phyloP scores from a whole-genome alignment of 441 rosid species.

The Cnidoscolus chayamansa region DNA sequence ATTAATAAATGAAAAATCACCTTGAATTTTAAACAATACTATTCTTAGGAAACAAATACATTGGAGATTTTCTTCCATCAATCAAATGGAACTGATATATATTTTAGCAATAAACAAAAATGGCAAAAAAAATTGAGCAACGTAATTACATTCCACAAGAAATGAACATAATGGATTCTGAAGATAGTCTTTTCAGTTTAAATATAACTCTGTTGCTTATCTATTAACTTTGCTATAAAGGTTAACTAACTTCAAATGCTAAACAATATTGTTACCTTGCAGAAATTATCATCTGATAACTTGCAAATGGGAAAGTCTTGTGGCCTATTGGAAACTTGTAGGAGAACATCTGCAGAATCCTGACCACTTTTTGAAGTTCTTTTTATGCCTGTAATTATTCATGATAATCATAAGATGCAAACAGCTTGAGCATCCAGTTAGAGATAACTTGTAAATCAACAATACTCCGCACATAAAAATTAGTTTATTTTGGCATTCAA shows the following conservation, averaged over 20 bases:
- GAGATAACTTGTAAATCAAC: neutral
- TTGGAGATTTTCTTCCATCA: neutral
- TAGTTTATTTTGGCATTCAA: neutral
- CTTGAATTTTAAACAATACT: neutral
- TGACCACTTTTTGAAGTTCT: conserved; percentile 25
- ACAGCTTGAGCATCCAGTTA: neutral
- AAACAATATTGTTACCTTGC: conserved; percentile 19
- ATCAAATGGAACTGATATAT: neutral
- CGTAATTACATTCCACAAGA: neutral
- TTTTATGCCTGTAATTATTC: conserved; percentile 36
- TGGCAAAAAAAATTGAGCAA: neutral
- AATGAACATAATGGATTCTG: neutral
- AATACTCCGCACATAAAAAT: neutral
- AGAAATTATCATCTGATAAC: conserved; percentile 42
- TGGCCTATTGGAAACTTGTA: conserved; percentile 35
- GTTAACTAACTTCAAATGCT: conserved; percentile 1
- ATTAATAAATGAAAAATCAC: neutral
- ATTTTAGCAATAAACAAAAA: no score
- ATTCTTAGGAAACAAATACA: neutral
- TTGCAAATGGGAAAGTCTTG: conserved; percentile 34
- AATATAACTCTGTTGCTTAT: neutral
- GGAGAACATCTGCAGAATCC: conserved; percentile 29
- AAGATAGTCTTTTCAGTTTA: neutral
- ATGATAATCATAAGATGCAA: neutral
- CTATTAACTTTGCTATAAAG: neutral